Evolutionary conservation across 2,329 filamentous ascomycete species (phyloP).

Genomic region (Claviceps lovelessii): DNA sequence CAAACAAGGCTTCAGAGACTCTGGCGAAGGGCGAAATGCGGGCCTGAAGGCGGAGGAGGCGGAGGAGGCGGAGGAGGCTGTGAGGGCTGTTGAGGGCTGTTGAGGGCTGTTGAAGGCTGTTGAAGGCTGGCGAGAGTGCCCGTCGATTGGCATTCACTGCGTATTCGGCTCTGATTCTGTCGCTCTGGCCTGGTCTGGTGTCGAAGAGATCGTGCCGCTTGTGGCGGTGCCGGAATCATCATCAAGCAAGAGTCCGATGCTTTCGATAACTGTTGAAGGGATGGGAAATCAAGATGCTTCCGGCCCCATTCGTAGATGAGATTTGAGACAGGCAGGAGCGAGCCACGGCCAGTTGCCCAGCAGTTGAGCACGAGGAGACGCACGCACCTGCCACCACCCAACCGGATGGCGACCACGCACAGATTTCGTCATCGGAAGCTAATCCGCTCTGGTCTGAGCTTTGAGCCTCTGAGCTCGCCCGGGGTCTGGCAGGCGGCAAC

Average conservation of each 20-base stretch:
- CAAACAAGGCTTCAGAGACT: neutral
- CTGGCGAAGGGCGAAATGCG: no score
- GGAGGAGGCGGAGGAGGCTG: neutral
- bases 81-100: neutral
- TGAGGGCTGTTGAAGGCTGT: neutral
- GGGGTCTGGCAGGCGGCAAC: neutral
- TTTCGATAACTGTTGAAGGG: neutral
- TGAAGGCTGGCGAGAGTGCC: no score
- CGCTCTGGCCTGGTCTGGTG: neutral
- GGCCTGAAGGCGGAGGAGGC: no score
- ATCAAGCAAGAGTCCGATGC: neutral
- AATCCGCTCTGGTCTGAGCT: neutral
- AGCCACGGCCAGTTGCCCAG: neutral
- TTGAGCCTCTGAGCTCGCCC: no score
- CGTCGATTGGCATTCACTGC: no score
- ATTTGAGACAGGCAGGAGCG: neutral
- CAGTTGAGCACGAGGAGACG: no score
- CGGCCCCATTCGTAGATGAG: no score
- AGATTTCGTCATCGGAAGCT: neutral
- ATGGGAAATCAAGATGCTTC: neutral
- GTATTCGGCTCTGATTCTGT: neutral
- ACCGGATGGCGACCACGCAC: neutral
- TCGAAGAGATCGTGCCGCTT: neutral
- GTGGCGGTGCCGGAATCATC: neutral
- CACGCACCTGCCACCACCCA: neutral